phyloP scores from a whole-genome alignment of 1,284 basidiomycete species.

The Ustilago tritici region DNA sequence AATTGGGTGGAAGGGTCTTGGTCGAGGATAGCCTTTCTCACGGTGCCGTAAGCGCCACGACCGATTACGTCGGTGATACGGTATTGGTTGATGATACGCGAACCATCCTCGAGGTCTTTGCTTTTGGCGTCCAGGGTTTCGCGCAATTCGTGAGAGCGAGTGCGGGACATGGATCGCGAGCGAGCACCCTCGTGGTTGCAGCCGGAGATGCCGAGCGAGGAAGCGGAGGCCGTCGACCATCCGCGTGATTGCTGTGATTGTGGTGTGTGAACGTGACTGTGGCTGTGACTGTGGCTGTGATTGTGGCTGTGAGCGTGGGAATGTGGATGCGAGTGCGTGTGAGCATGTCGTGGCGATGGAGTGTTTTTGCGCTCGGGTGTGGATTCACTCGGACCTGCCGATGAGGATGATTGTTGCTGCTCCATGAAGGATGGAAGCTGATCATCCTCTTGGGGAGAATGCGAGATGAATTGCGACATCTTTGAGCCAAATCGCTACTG shows the following conservation, averaged over 20 bases:
- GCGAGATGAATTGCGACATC: conserved; percentile 44
- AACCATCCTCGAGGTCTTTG: conserved; percentile 62
- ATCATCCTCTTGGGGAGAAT: conserved; percentile 44
- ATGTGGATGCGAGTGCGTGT: not conserved
- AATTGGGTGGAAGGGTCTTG: conserved; percentile 47
- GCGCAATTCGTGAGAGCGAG: conserved; percentile 41
- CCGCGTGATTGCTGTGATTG: conserved; percentile 13
- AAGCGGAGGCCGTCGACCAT: conserved; percentile 20
- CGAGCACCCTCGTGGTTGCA: no score
- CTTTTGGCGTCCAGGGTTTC: conserved; percentile 67
- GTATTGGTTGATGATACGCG: conserved; percentile 67
- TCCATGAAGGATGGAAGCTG: conserved; percentile 45
- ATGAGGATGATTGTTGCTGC: conserved; percentile 15
- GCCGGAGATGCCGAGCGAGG: conserved; percentile 29
- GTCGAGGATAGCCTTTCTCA: conserved; percentile 56
- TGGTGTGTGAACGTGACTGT: conserved; percentile 10
- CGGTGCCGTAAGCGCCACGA: conserved; percentile 62
- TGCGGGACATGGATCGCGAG: conserved; percentile 39
- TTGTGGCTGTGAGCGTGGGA: conserved; percentile 7
- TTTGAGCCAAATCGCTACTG: not conserved
- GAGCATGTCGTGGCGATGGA: conserved; percentile 19
- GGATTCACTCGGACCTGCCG: conserved; percentile 27
- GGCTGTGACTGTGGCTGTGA: conserved; percentile 6
- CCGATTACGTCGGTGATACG: conserved; percentile 63
- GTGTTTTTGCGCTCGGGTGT: conserved; percentile 19